Evolutionary conservation across 495 filamentous ascomycete genomes (phyloP).

Genomic region (Aspergillus ellipticus): DNA sequence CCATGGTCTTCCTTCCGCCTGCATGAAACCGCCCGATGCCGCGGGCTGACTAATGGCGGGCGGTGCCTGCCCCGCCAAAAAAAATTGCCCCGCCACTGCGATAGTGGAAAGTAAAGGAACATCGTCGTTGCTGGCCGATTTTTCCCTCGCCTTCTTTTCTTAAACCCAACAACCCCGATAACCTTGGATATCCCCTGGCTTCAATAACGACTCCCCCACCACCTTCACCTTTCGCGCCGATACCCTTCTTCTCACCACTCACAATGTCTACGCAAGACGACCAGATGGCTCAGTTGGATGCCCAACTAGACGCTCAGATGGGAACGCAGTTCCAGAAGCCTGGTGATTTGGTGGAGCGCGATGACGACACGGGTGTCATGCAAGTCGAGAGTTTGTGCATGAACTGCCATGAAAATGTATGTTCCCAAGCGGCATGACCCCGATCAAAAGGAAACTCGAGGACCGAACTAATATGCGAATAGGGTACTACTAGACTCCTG

Average conservation of each 20-base stretch:
- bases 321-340: slow-evolving; percentile 43
- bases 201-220: slow-evolving; percentile 9
- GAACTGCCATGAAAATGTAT: slow-evolving; percentile 83
- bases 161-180: slow-evolving; percentile 1
- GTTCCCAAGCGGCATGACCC: slow-evolving; percentile 19
- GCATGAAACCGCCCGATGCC: not conserved
- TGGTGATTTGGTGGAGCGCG: slow-evolving; percentile 39
- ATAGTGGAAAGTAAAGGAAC: slow-evolving; percentile 39
- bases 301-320: slow-evolving; percentile 33
- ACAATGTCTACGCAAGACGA: slow-evolving; percentile 35
- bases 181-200: slow-evolving; percentile 1
- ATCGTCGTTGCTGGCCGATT: slow-evolving; percentile 29
- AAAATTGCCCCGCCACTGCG: slow-evolving; percentile 29
- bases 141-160: slow-evolving; percentile 18
- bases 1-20: not conserved
- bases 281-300: slow-evolving; percentile 18
- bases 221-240: not conserved
- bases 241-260: not conserved
- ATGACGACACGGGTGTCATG: slow-evolving; percentile 47
- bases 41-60: slow-evolving; percentile 18
- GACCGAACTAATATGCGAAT: not conserved
- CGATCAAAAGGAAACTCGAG: not conserved
- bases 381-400: slow-evolving; percentile 68
- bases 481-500: slow-evolving; percentile 83
- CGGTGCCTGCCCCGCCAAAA: slow-evolving; percentile 30